These are phyloP conservation scores for Puccinia novopanici DNA, from an alignment of 1,284 basidiomycete genomes.

Conservation along the genomic window DNA sequence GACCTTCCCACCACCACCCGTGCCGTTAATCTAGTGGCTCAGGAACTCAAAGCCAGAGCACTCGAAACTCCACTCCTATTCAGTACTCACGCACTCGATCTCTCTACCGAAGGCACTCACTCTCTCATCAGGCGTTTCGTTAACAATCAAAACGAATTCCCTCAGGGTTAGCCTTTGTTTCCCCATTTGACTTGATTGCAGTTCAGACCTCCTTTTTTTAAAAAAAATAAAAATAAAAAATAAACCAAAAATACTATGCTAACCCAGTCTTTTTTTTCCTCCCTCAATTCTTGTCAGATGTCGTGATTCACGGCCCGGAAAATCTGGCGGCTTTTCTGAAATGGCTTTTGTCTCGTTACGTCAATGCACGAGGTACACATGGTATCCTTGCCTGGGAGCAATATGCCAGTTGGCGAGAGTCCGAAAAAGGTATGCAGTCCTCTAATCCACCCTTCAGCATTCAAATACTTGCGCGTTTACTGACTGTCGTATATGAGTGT, in stretches of 20 bases:
- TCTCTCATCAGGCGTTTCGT: slow-evolving; percentile 38
- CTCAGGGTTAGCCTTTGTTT: not conserved
- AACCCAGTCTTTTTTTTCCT: not conserved
- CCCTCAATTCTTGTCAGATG: not conserved
- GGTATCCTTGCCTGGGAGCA: slow-evolving; percentile 39
- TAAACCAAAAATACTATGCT: too few species aligned
- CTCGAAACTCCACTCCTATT: slow-evolving; percentile 45
- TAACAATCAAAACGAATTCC: slow-evolving; percentile 5
- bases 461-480: not conserved
- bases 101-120: slow-evolving; percentile 42
- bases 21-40: slow-evolving; percentile 15
- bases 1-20: slow-evolving; percentile 18
- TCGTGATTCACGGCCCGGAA: slow-evolving; percentile 27
- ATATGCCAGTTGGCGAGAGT: slow-evolving; percentile 35
- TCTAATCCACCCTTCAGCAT: not conserved
- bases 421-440: slow-evolving; percentile 36
- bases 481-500: not conserved
- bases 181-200: not conserved
- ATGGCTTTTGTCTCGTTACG: slow-evolving; percentile 39
- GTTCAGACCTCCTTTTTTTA: too few species aligned
- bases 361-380: slow-evolving; percentile 22
- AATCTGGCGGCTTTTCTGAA: slow-evolving; percentile 45
- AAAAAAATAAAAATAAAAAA: too few species aligned
- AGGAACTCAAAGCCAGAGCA: slow-evolving; percentile 42
- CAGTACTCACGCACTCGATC: slow-evolving; percentile 41